Base-by-base conservation (phyloP, 495 filamentous ascomycete species). In the Podospora pseudopauciseta region DNA sequence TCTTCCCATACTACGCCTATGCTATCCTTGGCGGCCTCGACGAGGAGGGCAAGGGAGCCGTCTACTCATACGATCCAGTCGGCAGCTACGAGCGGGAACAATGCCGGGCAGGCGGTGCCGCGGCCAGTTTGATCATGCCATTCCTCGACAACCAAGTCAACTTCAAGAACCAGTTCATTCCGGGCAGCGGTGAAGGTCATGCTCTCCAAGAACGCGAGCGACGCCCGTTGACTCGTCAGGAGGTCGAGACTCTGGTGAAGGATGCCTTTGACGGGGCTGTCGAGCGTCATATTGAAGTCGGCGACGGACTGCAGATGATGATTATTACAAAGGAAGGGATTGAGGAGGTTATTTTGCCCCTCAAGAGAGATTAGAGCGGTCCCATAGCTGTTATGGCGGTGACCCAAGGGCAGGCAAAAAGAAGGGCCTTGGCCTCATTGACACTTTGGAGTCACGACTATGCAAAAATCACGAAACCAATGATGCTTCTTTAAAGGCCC, bases 141-240 rank as follows among this genome's bases (percentile, higher is more conserved):
- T 98, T 99, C 84, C 83, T 99, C 77, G 95, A 99, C 79, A 99
- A 98, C 77, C 96, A 99, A 80, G 95, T 99, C 82, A 97, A 98
- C 81, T 95, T 93, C 85, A 98, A 98, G 86, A 99, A 99, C 78
- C 95, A 98, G 83, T 96, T 97, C 78, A 83, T 93, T 30, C 95
- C 95, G 11, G 90, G 88, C n/a, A 93, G 90, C 73, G 93, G 91
- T 65, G 87, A 86, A 72, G 94, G 93, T 54, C 91, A 95, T 78
- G 91, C 87, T 26, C 85, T 97, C 65, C 80, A 91, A 80, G 84
- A 88, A 75, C 86, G 88, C 72, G 83, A 88, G 68, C 86, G 89
- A 74, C 77, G 80, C 65, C 85, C 86, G 65, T 81, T 98, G 72
- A 83, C 89, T 28, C 85, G 86, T 72, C 80, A 84, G 34, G 87